Base-by-base conservation (phyloP, 2,329 filamentous ascomycete genomes). In the Cercospora citrullina region DNA sequence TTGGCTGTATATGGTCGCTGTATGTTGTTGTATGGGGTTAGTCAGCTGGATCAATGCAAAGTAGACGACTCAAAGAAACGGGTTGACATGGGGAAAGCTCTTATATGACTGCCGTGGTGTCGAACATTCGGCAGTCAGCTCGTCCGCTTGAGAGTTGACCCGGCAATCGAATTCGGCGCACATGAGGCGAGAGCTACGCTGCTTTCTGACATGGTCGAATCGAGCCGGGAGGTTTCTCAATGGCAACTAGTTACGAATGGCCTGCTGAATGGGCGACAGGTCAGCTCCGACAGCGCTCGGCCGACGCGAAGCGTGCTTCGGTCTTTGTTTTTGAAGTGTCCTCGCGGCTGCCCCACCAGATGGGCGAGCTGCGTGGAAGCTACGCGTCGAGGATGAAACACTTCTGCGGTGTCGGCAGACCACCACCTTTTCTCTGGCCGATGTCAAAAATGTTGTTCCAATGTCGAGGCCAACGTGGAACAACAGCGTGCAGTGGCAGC, bases 181-280 rank as follows among this genome's bases (percentile, higher is more conserved):
- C 6, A 69, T 64, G 62, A 65, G 63, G 60, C 57, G 59, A 57
- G 28, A 51, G 53, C 60, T 66, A 61, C 31, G 64, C 67, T 53
- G 39, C 16, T 39, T 62, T 31, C 48, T 62, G 66, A 59, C 62
- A 23, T 65, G 55, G 66, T 63, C 45, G 62, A 63, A 36, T 51
- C 30, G 30, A 30, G 51, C 36, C 30, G 48, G 45, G 57, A 60
- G 55, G 61, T 59, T 36, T 58, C 30, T 6, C 14, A 30, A 28
- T 63, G 67, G 67, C 68, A 69, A 65, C 48, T 69, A 58, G 68
- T 68, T 66, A 69, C 65, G 62, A 62, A 26, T 51, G 26, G 31
- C 65, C 68, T 67, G 45, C 48, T 63, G 30, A n/a, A 36, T 16
- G 28, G 18, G 42, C 21, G 30, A 59, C 28, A 62, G 26, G 21